Conservation (phyloP, 2,329 filamentous ascomycete genomes). For the Sarocladiaceae sp. region DNA sequence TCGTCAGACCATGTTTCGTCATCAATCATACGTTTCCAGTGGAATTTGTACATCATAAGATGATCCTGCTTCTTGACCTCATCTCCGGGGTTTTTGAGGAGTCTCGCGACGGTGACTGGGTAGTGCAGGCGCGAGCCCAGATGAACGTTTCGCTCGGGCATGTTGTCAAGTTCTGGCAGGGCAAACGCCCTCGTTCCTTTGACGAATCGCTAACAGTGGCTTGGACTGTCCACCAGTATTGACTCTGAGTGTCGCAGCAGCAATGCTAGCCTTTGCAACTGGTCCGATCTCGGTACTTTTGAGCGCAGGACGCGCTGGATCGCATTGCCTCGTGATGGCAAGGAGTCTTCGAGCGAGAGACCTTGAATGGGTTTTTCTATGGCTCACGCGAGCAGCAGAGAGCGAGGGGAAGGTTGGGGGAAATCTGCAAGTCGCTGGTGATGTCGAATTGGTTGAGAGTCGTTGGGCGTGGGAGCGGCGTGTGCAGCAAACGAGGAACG, state of each 20-base stretch:
- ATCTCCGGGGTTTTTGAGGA: slow-evolving; percentile 72
- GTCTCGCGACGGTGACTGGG: slow-evolving; percentile 83
- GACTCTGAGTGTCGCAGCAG: not conserved
- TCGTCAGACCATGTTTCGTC: slow-evolving; percentile 55
- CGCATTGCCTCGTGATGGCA: too few relatives aligned
- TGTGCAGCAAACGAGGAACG: not conserved
- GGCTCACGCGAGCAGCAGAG: too few relatives aligned
- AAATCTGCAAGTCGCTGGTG: too few relatives aligned
- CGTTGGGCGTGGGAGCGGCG: too few relatives aligned
- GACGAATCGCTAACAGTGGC: slow-evolving; percentile 2
- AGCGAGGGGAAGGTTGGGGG: too few relatives aligned
- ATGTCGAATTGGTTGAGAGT: too few relatives aligned
- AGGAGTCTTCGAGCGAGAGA: not conserved
- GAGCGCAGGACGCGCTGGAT: slow-evolving; percentile 1
- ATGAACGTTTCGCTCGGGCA: slow-evolving; percentile 38
- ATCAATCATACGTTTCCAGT: slow-evolving; percentile 69
- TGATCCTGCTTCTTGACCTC: slow-evolving; percentile 67
- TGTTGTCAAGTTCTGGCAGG: slow-evolving; percentile 13
- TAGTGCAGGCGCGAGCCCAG: slow-evolving; percentile 69
- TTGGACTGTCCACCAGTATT: not conserved
- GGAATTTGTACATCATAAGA: slow-evolving; percentile 83
- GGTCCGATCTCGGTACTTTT: not conserved
- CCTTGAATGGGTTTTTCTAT: not conserved
- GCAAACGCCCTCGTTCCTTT: not conserved
- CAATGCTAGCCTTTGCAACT: slow-evolving; percentile 3